Evolutionary conservation across 257 asterid species (phyloP).

Genomic region (Gentiana macrophylla): DNA sequence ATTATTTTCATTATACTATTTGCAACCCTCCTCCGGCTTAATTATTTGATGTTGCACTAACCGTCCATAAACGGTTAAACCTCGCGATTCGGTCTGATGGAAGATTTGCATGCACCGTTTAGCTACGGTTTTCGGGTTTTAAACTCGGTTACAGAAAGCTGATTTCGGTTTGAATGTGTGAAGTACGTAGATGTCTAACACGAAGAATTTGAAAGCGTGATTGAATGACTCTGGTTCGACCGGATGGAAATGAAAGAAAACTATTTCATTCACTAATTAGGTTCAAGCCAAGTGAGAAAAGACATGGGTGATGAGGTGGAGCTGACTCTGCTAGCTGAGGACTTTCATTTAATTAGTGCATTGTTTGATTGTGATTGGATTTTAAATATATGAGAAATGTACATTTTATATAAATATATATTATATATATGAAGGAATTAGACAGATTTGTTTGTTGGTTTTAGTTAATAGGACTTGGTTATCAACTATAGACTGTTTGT

Average conservation of each 20-base stretch:
- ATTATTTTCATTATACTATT: slow-evolving; percentile 4
- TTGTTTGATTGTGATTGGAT: not conserved
- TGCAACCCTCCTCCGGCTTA: slow-evolving; percentile 6
- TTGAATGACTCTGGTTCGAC: too few relatives aligned
- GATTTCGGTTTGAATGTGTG: not conserved
- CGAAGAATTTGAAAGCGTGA: not conserved
- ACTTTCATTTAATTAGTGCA: not conserved
- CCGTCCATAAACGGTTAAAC: not conserved
- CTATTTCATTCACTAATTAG: too few relatives aligned
- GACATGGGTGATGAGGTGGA: not conserved
- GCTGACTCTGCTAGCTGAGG: not conserved
- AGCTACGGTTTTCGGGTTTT: not conserved
- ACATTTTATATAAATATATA: not conserved
- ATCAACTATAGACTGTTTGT: not conserved
- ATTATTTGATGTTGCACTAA: slow-evolving; percentile 9
- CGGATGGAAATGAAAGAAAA: too few relatives aligned
- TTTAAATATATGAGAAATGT: not conserved
- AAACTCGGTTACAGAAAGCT: too few relatives aligned
- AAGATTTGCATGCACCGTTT: too few relatives aligned
- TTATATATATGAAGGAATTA: not conserved
- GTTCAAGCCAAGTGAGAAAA: too few relatives aligned
- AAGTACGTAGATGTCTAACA: not conserved
- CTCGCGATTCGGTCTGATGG: not conserved
- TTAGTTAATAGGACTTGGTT: not conserved
- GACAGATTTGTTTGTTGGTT: not conserved